A percentile compares a stretch with the other conserved stretches of the same genome.
phyloP scores from a whole-genome alignment of 495 filamentous ascomycete genomes.

The Hypoxylon intermedium region DNA sequence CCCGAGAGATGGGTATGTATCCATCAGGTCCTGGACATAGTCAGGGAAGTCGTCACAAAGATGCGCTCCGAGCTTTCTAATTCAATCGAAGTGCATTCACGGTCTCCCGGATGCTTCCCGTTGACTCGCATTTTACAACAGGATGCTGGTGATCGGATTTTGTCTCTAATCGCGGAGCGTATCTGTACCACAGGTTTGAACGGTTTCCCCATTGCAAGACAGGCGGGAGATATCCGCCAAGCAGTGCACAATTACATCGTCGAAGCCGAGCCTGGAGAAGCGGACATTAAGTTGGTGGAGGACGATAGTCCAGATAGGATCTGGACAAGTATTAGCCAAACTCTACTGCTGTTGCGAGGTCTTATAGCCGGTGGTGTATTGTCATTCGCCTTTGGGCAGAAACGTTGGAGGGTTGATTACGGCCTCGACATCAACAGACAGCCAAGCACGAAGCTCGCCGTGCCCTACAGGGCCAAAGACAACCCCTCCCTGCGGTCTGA shows the following conservation, averaged over 20 bases:
- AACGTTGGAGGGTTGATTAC: conserved; percentile 73
- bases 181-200: conserved; percentile 50
- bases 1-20: conserved; percentile 66
- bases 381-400: conserved; percentile 60
- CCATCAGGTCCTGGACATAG: conserved; percentile 60
- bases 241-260: conserved; percentile 56
- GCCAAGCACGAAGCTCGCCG: conserved; percentile 62
- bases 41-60: conserved; percentile 42
- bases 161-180: conserved; percentile 40
- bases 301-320: conserved; percentile 33
- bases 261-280: conserved; percentile 31
- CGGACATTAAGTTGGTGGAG: conserved; percentile 49
- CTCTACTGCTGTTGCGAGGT: conserved; percentile 65
- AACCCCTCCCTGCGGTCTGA: conserved; percentile 68
- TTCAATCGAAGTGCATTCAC: conserved; percentile 49
- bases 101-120: conserved; percentile 49
- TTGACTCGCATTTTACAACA: conserved; percentile 51
- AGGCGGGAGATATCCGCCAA: conserved; percentile 42
- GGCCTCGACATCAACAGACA: conserved; percentile 58
- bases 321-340: conserved; percentile 46
- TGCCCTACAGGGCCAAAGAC: conserved; percentile 77
- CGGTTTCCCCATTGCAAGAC: conserved; percentile 52
- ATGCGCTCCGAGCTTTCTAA: conserved; percentile 36
- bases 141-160: conserved; percentile 43
- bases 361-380: conserved; percentile 66